A percentile compares a stretch with the other conserved stretches of the same genome.
Evolutionary conservation across 805 yeast genomes (phyloP).

Genomic region (Cyberlindnera samutprakarnensis): DNA sequence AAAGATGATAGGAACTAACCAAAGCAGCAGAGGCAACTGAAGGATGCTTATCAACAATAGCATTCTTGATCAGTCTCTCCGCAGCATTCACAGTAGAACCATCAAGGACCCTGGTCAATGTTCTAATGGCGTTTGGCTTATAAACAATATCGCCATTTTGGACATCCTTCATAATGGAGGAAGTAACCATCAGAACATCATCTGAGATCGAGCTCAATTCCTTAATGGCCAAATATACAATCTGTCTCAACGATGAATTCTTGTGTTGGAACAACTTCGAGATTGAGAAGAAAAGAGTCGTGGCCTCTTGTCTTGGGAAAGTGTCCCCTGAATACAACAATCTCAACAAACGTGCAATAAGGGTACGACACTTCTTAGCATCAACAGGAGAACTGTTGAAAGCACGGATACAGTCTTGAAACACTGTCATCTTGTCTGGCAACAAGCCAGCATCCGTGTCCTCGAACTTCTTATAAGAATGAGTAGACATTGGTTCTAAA

Average conservation of each 20-base stretch:
- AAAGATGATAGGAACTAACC: constrained; percentile 80
- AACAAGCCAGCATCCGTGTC: constrained; percentile 57
- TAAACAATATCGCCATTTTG: constrained; percentile 81
- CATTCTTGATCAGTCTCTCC: constrained; percentile 86
- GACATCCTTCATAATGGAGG: constrained; percentile 96
- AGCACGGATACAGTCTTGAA: constrained; percentile 88
- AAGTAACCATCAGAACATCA: constrained; percentile 95
- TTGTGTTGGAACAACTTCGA: constrained; percentile 93
- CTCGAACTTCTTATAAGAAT: constrained; percentile 76
- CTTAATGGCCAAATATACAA: constrained; percentile 89
- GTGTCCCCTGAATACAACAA: constrained; percentile 79
- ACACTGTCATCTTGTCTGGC: constrained; percentile 96
- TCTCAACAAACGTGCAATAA: constrained; percentile 77
- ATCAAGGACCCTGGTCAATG: constrained; percentile 84
- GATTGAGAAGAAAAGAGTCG: constrained; percentile 86
- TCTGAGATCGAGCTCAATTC: constrained; percentile 79
- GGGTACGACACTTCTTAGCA: constrained; percentile 76
- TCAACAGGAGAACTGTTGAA: constrained; percentile 89
- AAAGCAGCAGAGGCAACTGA: constrained; percentile 90
- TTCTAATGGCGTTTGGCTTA: constrained; percentile 92
- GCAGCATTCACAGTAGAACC: constrained; percentile 86
- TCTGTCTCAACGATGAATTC: constrained; percentile 80
- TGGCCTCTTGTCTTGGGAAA: constrained; percentile 84
- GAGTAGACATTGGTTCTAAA: constrained; percentile 68
- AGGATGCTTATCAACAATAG: constrained; percentile 87